phyloP scores from a whole-genome alignment of 768 basidiomycete genomes.

The Dendrothele bispora region DNA sequence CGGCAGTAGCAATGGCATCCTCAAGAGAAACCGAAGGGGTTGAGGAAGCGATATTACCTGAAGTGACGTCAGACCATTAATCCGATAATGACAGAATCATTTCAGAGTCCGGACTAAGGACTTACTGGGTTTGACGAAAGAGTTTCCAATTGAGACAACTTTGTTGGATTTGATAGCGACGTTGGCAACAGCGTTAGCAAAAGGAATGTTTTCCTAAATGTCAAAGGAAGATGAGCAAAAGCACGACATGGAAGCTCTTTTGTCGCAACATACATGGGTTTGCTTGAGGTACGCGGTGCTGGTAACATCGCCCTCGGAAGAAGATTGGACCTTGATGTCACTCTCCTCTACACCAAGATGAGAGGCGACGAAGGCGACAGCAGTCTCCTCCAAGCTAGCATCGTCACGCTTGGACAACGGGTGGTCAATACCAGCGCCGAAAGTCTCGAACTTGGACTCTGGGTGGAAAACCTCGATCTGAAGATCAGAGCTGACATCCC shows the following conservation, averaged over 20 bases:
- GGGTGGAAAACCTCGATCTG: conserved; percentile 37
- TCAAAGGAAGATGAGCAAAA: not conserved
- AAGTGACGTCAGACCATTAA: not conserved
- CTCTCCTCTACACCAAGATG: conserved; percentile 21
- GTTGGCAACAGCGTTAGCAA: conserved; percentile 32
- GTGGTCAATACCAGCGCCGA: conserved; percentile 22
- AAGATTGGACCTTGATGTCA: conserved; percentile 18
- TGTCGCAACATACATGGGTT: conserved; percentile 17
- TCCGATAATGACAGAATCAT: not conserved
- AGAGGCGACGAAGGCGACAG: conserved; percentile 26
- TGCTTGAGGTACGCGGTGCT: conserved; percentile 33
- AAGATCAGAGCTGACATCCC: conserved; percentile 26
- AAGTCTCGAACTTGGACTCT: conserved; percentile 29
- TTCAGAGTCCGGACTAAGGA: conserved; percentile 19
- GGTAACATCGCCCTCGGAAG: conserved; percentile 15
- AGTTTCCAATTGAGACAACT: conserved; percentile 32
- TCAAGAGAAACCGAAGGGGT: conserved; percentile 34
- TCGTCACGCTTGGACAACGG: conserved; percentile 18
- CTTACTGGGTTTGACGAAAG: conserved; percentile 30
- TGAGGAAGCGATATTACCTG: conserved; percentile 26
- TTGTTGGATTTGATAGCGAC: conserved; percentile 29
- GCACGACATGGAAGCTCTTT: not conserved
- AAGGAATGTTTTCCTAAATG: conserved; percentile 24
- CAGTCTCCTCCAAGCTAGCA: conserved; percentile 25
- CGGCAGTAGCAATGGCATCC: conserved; percentile 36